Percentiles rank a stretch among this genome's conserved stretches.
These are phyloP conservation scores for Flaveria ramosissima DNA, from an alignment of 129 eudicot genomes.

Conservation along the genomic window DNA sequence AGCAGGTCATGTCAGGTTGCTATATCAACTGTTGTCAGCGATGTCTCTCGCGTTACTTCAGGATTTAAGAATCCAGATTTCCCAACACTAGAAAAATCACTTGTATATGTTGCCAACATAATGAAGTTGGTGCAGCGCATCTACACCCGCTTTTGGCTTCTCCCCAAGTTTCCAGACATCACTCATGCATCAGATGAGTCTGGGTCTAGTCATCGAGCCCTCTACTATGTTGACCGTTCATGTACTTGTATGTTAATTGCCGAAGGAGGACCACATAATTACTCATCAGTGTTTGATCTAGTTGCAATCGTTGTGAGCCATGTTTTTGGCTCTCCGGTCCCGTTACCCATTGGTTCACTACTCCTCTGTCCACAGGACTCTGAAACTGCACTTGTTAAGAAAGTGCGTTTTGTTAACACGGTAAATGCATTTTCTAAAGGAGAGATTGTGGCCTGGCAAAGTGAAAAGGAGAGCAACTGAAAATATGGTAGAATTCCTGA, in stretches of 20 bases:
- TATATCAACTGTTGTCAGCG: background rate
- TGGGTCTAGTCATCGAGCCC: background rate
- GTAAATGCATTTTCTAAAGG: conserved; percentile 67
- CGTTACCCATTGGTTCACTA: conserved; percentile 12
- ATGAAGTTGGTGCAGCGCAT: background rate
- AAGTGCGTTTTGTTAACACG: conserved; percentile 52
- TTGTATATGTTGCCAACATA: background rate
- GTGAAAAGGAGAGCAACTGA: conserved; percentile 60
- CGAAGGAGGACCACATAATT: conserved; percentile 14
- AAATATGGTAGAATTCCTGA: conserved; percentile 86
- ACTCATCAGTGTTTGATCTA: conserved; percentile 51
- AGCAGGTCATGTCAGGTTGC: conserved; percentile 1
- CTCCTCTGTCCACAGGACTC: background rate
- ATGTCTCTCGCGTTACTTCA: background rate
- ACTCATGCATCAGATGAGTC: background rate
- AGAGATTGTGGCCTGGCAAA: conserved; percentile 85
- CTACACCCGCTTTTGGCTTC: conserved; percentile 3
- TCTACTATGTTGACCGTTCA: conserved; percentile 7
- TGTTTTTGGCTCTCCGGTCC: conserved; percentile 60
- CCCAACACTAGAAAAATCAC: background rate
- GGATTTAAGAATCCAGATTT: background rate
- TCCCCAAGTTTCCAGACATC: background rate
- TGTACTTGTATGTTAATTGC: conserved; percentile 1
- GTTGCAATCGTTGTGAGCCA: conserved; percentile 62
- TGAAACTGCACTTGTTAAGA: conserved; percentile 9